Evolutionary conservation across 2,329 filamentous ascomycete species (phyloP).

Genomic region (Colletotrichum navitas): DNA sequence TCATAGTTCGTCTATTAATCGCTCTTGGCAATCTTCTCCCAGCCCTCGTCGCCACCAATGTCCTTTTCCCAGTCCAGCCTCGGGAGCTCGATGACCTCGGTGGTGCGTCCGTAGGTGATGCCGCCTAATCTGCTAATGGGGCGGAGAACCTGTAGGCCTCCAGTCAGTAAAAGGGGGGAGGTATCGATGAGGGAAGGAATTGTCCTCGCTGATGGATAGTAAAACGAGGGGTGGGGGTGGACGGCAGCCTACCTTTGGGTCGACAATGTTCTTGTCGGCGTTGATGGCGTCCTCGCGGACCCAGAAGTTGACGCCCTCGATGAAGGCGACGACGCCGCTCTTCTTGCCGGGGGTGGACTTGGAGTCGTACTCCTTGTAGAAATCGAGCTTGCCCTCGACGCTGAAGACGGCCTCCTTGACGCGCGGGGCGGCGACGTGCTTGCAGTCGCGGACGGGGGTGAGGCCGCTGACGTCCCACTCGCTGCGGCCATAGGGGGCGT

Average conservation of each 20-base stretch:
- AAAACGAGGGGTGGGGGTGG: too few species aligned
- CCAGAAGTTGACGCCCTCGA: conserved; percentile 92
- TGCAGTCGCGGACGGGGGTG: conserved; percentile 73
- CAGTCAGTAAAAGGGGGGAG: background rate
- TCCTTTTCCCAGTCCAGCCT: conserved; percentile 70
- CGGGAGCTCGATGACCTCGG: conserved; percentile 78
- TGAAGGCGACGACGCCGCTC: conserved; percentile 78
- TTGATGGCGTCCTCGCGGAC: conserved; percentile 89
- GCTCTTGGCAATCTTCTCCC: conserved; percentile 67
- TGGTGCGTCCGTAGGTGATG: conserved; percentile 82
- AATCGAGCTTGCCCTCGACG: conserved; percentile 84
- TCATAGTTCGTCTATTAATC: conserved; percentile 47
- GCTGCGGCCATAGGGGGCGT: conserved; percentile 80
- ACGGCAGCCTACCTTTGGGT: conserved; percentile 69
- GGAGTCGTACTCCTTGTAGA: conserved; percentile 82
- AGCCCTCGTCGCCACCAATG: conserved; percentile 64
- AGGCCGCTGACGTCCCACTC: conserved; percentile 76
- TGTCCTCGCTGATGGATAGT: background rate
- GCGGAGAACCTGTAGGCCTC: conserved; percentile 68
- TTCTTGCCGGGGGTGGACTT: conserved; percentile 77
- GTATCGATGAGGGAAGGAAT: too few species aligned
- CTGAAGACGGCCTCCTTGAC: conserved; percentile 87
- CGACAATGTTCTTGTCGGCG: conserved; percentile 78
- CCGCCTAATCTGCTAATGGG: conserved; percentile 86
- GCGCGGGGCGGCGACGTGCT: conserved; percentile 76